Percentiles rank a stretch among this genome's conserved stretches.
These are phyloP conservation scores for Ehretia macrophylla DNA, from an alignment of 257 asterid species.

Conservation along the genomic window DNA sequence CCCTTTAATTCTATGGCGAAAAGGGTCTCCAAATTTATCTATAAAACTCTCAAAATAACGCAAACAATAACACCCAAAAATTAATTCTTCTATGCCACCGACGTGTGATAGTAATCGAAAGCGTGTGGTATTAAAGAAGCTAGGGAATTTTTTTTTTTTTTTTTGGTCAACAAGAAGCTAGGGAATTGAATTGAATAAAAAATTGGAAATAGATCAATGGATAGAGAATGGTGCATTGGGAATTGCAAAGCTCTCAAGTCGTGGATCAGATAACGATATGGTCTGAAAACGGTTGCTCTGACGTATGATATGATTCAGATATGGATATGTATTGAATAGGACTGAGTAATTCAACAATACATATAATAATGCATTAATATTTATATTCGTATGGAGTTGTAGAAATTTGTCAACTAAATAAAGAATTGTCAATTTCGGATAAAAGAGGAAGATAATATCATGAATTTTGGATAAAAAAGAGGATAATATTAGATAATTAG, in stretches of 20 bases:
- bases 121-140: neutral
- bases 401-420: too few species aligned
- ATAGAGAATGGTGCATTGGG: conserved; percentile 2
- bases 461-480: too few species aligned
- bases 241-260: neutral
- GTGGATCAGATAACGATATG: conserved; percentile 14
- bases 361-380: too few species aligned
- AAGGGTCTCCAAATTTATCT: neutral
- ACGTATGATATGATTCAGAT: conserved; percentile 12
- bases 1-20: too few species aligned
- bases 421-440: too few species aligned
- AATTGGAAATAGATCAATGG: neutral
- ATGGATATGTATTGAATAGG: neutral
- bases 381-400: too few species aligned
- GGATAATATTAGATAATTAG: too few species aligned
- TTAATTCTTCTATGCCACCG: neutral
- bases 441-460: too few species aligned
- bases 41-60: neutral
- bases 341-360: too few species aligned
- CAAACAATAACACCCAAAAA: neutral
- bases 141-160: too few species aligned
- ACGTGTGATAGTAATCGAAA: neutral
- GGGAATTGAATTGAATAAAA: neutral
- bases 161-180: too few species aligned
- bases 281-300: neutral